These are phyloP conservation scores for Rhodotorula sp. DNA, from an alignment of 1,284 basidiomycete genomes.

Conservation along the genomic window DNA sequence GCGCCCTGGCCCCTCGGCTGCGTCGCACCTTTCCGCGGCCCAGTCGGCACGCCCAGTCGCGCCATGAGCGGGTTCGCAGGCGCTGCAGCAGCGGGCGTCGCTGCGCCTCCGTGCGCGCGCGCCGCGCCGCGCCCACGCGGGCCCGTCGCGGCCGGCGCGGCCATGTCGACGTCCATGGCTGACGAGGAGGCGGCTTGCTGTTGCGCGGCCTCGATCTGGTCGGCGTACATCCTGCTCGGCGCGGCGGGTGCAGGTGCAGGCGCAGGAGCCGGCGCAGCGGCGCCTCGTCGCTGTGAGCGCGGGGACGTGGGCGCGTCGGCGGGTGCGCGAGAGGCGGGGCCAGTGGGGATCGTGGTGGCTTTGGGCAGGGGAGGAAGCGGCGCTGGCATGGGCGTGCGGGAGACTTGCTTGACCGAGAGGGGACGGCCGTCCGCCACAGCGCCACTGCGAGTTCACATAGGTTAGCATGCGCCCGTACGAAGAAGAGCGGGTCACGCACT, in stretches of 20 bases:
- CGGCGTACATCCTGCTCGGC: constrained; percentile 35
- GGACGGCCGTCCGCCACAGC: constrained; percentile 41
- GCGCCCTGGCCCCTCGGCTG: too few relatives aligned
- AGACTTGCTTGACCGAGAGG: constrained; percentile 21
- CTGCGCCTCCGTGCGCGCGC: neutral
- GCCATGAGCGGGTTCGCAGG: constrained; percentile 14
- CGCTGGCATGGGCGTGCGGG: constrained; percentile 23
- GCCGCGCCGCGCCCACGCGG: neutral
- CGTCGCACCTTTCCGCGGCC: neutral
- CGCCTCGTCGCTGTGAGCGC: neutral
- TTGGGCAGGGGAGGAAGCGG: constrained; percentile 9
- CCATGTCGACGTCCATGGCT: constrained; percentile 31
- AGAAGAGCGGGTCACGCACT: constrained; percentile 14
- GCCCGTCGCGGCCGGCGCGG: neutral
- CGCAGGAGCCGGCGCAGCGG: neutral
- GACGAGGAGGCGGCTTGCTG: neutral
- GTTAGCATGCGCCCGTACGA: neutral
- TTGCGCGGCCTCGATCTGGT: constrained; percentile 23
- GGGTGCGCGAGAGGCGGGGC: constrained; percentile 1
- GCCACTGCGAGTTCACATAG: constrained; percentile 33
- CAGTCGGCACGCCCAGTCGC: neutral
- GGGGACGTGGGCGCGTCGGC: neutral
- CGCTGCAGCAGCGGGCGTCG: neutral
- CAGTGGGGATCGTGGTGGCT: neutral
- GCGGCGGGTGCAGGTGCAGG: neutral